These are phyloP conservation scores for Dioszegia aurantiaca DNA, from an alignment of 768 basidiomycete species.

Conservation along the genomic window DNA sequence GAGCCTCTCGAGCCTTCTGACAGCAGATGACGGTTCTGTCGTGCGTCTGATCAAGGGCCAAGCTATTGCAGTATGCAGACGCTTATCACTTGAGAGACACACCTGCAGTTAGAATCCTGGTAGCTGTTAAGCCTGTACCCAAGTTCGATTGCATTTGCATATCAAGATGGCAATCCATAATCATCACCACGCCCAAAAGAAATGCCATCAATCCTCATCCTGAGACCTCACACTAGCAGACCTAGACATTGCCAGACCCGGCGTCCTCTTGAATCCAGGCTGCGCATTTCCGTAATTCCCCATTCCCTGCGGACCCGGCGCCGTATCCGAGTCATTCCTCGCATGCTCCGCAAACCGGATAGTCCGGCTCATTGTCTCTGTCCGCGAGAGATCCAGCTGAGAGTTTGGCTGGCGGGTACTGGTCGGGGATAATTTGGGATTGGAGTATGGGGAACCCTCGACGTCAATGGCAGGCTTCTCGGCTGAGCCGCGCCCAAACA, in stretches of 20 bases:
- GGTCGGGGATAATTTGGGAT: conserved; percentile 1
- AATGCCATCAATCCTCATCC: no score
- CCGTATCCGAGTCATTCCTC: conserved; percentile 39
- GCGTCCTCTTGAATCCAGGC: conserved; percentile 40
- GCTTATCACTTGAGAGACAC: no score
- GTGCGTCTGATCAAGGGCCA: no score
- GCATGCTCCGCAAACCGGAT: conserved; percentile 45
- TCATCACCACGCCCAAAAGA: no score
- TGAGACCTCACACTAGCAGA: conserved; percentile 21
- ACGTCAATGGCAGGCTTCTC: no score
- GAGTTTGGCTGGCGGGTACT: background rate
- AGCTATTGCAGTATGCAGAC: no score
- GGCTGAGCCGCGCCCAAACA: conserved; percentile 6
- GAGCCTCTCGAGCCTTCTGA: no score
- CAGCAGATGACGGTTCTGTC: no score
- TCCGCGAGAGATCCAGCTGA: conserved; percentile 1
- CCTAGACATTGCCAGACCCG: conserved; percentile 38
- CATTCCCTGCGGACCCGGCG: conserved; percentile 26
- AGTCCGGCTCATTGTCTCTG: conserved; percentile 15
- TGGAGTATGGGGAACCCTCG: background rate
- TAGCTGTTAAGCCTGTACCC: no score
- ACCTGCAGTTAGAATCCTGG: no score
- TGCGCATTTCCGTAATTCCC: conserved; percentile 32
- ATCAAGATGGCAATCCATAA: no score
- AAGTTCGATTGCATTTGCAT: no score